Conservation (phyloP, 371 early-diverging fungal genomes). For the Saksenaea vasiformis region DNA sequence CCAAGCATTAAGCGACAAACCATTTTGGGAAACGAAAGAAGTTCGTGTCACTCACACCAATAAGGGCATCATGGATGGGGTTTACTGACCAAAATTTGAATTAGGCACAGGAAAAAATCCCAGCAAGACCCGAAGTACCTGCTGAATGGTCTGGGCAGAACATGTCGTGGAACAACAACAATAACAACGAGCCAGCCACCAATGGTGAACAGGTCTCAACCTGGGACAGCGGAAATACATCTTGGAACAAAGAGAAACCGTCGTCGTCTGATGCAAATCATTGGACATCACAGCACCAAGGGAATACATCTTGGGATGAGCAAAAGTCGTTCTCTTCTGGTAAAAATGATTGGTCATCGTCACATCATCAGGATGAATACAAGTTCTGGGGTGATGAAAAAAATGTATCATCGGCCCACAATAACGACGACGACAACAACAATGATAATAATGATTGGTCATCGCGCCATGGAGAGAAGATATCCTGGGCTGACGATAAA, state of each 20-base stretch:
- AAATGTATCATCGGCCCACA: too few relatives aligned
- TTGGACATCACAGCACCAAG: too few relatives aligned
- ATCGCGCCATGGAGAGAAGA: too few relatives aligned
- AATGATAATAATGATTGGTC: too few relatives aligned
- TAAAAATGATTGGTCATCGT: too few relatives aligned
- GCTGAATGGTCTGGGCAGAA: not conserved
- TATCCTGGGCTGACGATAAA: too few relatives aligned
- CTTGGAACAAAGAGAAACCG: not conserved
- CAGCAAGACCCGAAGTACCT: not conserved
- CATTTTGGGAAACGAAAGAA: conserved; percentile 16
- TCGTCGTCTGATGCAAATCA: not conserved
- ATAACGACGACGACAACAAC: too few relatives aligned
- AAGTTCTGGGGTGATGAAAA: too few relatives aligned
- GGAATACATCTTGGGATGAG: not conserved
- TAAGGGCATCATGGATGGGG: too few relatives aligned
- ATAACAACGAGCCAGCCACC: not conserved
- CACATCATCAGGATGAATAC: too few relatives aligned
- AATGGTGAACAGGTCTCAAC: not conserved
- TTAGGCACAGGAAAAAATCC: not conserved
- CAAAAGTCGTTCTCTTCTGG: not conserved
- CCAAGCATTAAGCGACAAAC: conserved; percentile 9
- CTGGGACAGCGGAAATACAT: not conserved
- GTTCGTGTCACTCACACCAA: not conserved
- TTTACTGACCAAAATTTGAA: not conserved
- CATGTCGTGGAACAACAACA: not conserved